Evolutionary conservation across 495 filamentous ascomycete genomes (phyloP).

Genomic region (Trichodelitschia bisporula): DNA sequence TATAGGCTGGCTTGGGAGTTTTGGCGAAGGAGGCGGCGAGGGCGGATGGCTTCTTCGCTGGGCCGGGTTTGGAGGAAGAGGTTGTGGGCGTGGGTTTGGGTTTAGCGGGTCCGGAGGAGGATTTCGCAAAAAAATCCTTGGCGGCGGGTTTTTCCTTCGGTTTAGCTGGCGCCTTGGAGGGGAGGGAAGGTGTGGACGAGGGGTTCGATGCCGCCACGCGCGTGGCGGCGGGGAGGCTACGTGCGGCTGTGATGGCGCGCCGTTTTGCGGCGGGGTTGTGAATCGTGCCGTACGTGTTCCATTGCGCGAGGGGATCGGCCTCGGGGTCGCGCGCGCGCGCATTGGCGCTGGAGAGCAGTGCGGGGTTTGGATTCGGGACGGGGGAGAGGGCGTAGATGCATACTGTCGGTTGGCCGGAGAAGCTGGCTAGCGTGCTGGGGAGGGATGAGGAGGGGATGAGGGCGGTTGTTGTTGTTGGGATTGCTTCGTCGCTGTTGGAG

Average conservation of each 20-base stretch:
- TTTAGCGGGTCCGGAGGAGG: constrained; percentile 58
- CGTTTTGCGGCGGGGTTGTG: constrained; percentile 23
- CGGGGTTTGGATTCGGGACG: constrained; percentile 45
- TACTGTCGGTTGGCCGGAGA: constrained; percentile 44
- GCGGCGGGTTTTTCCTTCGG: constrained; percentile 4
- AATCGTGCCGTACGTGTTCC: constrained; percentile 41
- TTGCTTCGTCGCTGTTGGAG: constrained; percentile 24
- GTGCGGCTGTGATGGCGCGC: constrained; percentile 1
- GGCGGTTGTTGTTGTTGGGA: constrained; percentile 23
- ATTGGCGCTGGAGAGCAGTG: constrained; percentile 39
- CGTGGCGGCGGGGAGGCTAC: constrained; percentile 3
- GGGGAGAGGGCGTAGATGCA: constrained; percentile 75
- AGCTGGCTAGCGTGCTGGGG: constrained; percentile 48
- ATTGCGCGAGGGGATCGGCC: constrained; percentile 37
- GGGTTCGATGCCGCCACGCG: background rate
- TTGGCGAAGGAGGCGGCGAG: constrained; percentile 11
- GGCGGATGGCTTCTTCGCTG: constrained; percentile 3
- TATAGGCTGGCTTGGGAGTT: constrained; percentile 35
- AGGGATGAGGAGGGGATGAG: no score
- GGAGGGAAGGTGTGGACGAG: background rate
- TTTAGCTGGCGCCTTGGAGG: background rate
- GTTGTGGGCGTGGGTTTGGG: constrained; percentile 20
- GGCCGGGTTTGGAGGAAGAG: constrained; percentile 7
- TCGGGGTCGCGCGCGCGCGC: constrained; percentile 23
- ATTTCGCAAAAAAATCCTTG: constrained; percentile 12